Base-by-base conservation (phyloP, 129 eudicot species). In the Mikania micrantha region DNA sequence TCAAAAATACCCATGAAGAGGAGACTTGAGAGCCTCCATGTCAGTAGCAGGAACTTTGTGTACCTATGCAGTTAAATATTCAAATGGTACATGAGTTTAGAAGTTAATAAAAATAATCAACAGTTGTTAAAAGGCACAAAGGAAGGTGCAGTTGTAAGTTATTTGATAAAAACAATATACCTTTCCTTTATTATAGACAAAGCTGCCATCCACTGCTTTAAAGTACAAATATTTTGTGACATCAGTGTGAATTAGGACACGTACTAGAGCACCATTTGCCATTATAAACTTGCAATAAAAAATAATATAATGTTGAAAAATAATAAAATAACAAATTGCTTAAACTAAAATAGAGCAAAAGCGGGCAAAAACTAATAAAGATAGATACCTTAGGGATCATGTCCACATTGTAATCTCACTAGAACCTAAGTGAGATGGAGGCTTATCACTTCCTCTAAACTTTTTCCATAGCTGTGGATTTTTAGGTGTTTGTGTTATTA, bases 141-240 rank as follows among this genome's bases (percentile, higher is more conserved):
- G 13, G 3, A 48, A 52, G 59, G 21, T 45, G 49, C 58, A 61
- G 2, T n/a, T n/a, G n/a, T n/a, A n/a, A n/a, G n/a, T 3, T 3
- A 52, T 44, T 20, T 24, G 41, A 74, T 9, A 16, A 6, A 48
- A 19, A 52, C 20, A 68, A 7, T 25, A 72, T 85, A 88, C 98
- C 96, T 92, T 92, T 47, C 92, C 95, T 83, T 92, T 88, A 34
- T 82, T 92, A 61, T 81, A 92, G 64, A 92, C 98, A 80, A 75
- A 92, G 77, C 96, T 88, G 12, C 98, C 98, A 88, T 92, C 98
- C 68, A 92, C 96, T 31, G 98, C 96, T 81, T 92, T 92, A 48
- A 92, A 92, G 71, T 77, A 85, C 60, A 92, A 73, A 67, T 92
- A 88, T 44, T 92, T 92, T 32, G 98, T 92, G 47, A 92, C 98